These are phyloP conservation scores for Gelatoporia subvermispora DNA, from an alignment of 768 basidiomycete species.

Conservation along the genomic window DNA sequence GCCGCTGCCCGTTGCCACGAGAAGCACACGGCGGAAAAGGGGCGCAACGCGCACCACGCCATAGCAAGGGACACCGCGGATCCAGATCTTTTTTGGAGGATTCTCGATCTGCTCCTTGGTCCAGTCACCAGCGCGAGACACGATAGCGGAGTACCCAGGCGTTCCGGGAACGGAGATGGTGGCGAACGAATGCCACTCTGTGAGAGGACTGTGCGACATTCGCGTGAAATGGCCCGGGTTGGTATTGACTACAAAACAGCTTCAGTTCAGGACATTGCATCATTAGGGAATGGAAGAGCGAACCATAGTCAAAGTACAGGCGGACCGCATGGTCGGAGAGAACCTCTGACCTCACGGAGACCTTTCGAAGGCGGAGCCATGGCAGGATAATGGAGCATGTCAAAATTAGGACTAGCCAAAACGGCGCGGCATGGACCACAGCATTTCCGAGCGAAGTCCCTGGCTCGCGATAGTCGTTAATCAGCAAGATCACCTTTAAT, in stretches of 20 bases:
- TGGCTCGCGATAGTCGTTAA: constrained; percentile 41
- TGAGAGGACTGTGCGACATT: constrained; percentile 36
- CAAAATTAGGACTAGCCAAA: constrained; percentile 50
- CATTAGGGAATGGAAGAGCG: background rate
- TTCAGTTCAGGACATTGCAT: constrained; percentile 7
- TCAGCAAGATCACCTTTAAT: constrained; percentile 41
- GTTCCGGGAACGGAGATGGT: constrained; percentile 37
- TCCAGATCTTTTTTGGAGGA: constrained; percentile 50
- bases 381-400: constrained; percentile 50
- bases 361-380: constrained; percentile 50
- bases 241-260: constrained; percentile 19
- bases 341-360: constrained; percentile 43
- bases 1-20: constrained; percentile 52
- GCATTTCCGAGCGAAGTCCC: constrained; percentile 35
- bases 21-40: constrained; percentile 45
- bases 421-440: constrained; percentile 37
- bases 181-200: constrained; percentile 54
- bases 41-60: constrained; percentile 49
- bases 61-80: constrained; percentile 48
- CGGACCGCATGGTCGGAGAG: constrained; percentile 51
- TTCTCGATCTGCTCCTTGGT: constrained; percentile 43
- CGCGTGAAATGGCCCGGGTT: constrained; percentile 27
- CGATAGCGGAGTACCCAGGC: constrained; percentile 19
- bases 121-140: constrained; percentile 50
- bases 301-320: constrained; percentile 52